Evolutionary conservation across 2,329 filamentous ascomycete species (phyloP).

Genomic region (Emericellopsis cladophorae): DNA sequence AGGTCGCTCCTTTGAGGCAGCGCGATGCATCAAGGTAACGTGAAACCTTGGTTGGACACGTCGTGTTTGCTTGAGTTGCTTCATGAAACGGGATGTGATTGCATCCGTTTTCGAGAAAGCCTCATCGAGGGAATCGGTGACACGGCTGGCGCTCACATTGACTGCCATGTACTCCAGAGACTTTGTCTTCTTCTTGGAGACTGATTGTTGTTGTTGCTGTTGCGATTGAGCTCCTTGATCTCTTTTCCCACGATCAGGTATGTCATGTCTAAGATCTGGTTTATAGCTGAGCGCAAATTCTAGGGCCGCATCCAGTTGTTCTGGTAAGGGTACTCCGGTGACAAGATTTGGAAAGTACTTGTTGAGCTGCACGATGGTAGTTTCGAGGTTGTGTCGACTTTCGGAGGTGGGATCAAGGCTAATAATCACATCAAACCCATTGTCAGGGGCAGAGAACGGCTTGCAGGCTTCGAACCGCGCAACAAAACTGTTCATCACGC

Average conservation of each 20-base stretch:
- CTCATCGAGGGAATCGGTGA: conserved; percentile 48
- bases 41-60: conserved; percentile 83
- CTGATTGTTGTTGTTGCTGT: conserved; percentile 14
- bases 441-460: conserved; percentile 55
- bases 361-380: conserved; percentile 58
- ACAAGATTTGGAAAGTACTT: conserved; percentile 69
- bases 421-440: conserved; percentile 72
- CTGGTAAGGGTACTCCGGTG: conserved; percentile 52
- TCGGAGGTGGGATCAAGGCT: conserved; percentile 65
- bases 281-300: conserved; percentile 62
- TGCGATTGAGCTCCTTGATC: conserved; percentile 14
- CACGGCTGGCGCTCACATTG: conserved; percentile 25
- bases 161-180: conserved; percentile 45
- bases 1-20: conserved; percentile 43
- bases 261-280: conserved; percentile 63
- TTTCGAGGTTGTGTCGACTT: conserved; percentile 82
- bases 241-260: conserved; percentile 43
- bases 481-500: conserved; percentile 93
- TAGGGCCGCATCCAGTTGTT: conserved; percentile 72
- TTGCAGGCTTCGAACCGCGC: conserved; percentile 71
- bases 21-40: conserved; percentile 83
- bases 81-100: conserved; percentile 48
- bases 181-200: conserved; percentile 27
- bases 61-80: conserved; percentile 56
- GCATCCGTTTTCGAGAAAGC: conserved; percentile 47